Base-by-base conservation (phyloP, 352 stramenopile species). In the Globisporangium okanoganense region DNA sequence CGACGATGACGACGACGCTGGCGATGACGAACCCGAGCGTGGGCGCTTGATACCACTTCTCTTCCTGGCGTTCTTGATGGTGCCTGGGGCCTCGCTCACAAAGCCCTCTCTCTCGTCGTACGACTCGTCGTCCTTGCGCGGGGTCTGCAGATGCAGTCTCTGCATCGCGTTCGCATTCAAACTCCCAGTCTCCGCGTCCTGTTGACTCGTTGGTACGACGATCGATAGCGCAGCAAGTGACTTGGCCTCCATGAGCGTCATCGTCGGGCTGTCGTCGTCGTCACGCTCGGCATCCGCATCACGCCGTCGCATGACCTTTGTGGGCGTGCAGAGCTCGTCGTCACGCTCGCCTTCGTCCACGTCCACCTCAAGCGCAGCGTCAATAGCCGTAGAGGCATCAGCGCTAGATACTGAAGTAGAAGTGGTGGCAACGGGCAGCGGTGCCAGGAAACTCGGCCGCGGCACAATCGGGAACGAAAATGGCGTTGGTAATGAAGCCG, bases 121-220 rank as follows among this genome's bases (percentile, higher is more conserved):
- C 13, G 51, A 41, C 7, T 5, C 35, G 33, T 59, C 40, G 8
- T 29, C 25, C 16, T 54, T 38, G 31, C 50, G 50, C 33, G 60
- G 60, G 3, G 60, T 66, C 52, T 66, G 60, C 24, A 66, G 22
- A 24, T 45, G 60, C 60, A 66, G 52, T 20, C 55, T 41, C 52
- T 66, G 60, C 60, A 66, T 66, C 13, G 60, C 60, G 24, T 36
- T 49, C 24, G 60, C 35, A 25, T 61, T 54, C 20, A 51, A 40
- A 29, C 24, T 29, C 3, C 33, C 36, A 5, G 14, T 40, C 44
- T 62, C 56, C 5, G 6, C 16, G 22, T 56, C 44, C 33, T 58
- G 33, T 4, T 36, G 60, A 18, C 24, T 33, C 40, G 40, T n/a
- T 6, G 52, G 43, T 9, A 65, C 50, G 44, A 66, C 36, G 22